Evolutionary conservation across 1,284 basidiomycete genomes (phyloP), one percentile per base, ranked within the genome.

Genomic region (Lignosus rhinocerotis): DNA sequence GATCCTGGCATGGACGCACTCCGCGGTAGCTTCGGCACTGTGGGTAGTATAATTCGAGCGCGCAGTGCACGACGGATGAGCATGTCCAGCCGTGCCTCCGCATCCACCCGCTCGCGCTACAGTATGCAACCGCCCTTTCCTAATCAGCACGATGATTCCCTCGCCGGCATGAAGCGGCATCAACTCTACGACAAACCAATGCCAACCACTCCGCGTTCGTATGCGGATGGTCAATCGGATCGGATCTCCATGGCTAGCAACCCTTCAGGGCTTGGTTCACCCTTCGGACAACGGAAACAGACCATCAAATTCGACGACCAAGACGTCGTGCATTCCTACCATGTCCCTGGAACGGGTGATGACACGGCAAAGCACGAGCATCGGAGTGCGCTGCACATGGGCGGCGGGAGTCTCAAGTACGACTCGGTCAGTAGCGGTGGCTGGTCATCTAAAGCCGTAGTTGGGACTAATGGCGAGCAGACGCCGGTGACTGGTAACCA

Each of bases 31-130:
- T 94, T 95, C 67, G 93, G 94, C 4, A 83, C 93, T 0, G 79
- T 96, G 51, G 94, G 95, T 2, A 93, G 90, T 67, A 91, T 97
- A 69, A 92, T 96, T 59, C 86, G 94, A 11, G 94, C 94, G 0
- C 81, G 90, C 50, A 90, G 81, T 63, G 82, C 81, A 21, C 78
- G 80, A 53, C 76, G 84, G 52, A 72, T 85, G 74, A 91, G 87
- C 66, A 85, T 87, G 72, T 81, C 77, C 48, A 84, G 80, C 58
- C 73, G 68, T 5, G 58, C 53, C 9, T 66, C 72, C 6, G 60
- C 68, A 12, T 72, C 73, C 9, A 38, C 69, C 21, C 64, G 64
- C 45, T 66, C 67, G 31, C 63, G 68, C 8, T 60, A 61, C 57
- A 67, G 62, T 47, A 44, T 54, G 5, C 63, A 50, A 34, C 57